phyloP scores from a whole-genome alignment of 129 eudicot species.

The Deinandra increscens region DNA sequence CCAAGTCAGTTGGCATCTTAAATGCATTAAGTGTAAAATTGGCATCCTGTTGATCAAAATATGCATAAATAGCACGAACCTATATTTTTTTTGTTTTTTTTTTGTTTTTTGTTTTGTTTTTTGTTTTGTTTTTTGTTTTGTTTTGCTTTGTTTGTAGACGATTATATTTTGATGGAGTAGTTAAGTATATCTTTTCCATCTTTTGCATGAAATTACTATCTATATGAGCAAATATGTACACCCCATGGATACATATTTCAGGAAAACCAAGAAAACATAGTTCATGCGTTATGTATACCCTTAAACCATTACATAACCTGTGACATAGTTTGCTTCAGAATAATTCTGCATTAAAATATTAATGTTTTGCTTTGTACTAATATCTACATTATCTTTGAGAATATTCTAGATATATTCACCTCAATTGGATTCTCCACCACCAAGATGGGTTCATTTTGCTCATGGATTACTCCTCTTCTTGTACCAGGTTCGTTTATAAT shows the following conservation, averaged over 20 bases:
- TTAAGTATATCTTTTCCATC: background rate
- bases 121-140: no score
- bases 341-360: background rate
- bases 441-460: conserved; percentile 96
- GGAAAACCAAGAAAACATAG: background rate
- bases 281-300: background rate
- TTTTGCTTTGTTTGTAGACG: background rate
- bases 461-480: conserved; percentile 92
- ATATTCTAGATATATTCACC: conserved; percentile 83
- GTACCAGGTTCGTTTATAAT: conserved; percentile 67
- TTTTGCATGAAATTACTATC: background rate
- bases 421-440: conserved; percentile 91
- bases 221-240: conserved; percentile 3
- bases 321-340: background rate
- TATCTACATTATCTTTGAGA: background rate
- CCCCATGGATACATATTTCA: background rate
- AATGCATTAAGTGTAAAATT: background rate
- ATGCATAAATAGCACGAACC: background rate
- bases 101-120: background rate
- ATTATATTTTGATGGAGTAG: background rate
- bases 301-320: background rate
- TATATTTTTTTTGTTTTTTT: background rate
- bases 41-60: background rate
- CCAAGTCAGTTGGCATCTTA: background rate
- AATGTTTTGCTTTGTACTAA: background rate